These are phyloP conservation scores for Trifolium subterraneum DNA, from an alignment of 306 rosid genomes.

Conservation along the genomic window DNA sequence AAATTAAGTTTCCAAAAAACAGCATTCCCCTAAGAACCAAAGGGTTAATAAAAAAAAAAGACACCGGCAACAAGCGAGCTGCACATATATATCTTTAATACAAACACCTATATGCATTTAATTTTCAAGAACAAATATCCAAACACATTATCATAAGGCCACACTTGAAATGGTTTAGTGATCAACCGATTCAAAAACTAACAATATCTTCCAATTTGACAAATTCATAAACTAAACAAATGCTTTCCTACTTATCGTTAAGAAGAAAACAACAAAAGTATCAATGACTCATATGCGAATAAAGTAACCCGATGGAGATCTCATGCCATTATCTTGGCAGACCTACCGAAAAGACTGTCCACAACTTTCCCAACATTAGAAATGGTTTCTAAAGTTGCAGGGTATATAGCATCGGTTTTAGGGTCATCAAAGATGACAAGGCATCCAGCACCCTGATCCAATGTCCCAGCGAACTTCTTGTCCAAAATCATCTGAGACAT, in stretches of 20 bases:
- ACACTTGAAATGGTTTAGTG: slow-evolving; percentile 1
- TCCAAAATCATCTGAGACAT: slow-evolving; percentile 67
- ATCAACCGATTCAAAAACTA: slow-evolving; percentile 16
- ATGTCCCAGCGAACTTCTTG: slow-evolving; percentile 78
- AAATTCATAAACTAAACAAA: slow-evolving; percentile 30
- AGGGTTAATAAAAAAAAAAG: too few species aligned
- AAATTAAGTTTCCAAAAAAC: not conserved
- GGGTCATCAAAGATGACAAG: slow-evolving; percentile 64
- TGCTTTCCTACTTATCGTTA: not conserved
- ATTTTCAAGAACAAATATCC: not conserved
- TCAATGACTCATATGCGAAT: not conserved
- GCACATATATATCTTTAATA: not conserved
- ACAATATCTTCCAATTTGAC: not conserved
- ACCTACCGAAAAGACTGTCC: slow-evolving; percentile 87
- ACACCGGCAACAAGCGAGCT: not conserved
- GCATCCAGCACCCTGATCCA: slow-evolving; percentile 93
- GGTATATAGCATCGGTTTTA: slow-evolving; percentile 60
- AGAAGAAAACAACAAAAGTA: slow-evolving; percentile 14
- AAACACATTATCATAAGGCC: slow-evolving; percentile 1
- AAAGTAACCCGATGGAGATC: slow-evolving; percentile 6
- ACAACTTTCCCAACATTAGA: slow-evolving; percentile 90
- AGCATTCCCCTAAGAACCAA: too few species aligned
- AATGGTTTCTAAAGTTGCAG: slow-evolving; percentile 82
- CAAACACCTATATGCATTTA: not conserved
- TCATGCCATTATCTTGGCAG: slow-evolving; percentile 95